Percentiles rank a stretch among this genome's conserved stretches.
Evolutionary conservation across 768 basidiomycete species (phyloP).

Genomic region (Kwoniella newhampshirensis): DNA sequence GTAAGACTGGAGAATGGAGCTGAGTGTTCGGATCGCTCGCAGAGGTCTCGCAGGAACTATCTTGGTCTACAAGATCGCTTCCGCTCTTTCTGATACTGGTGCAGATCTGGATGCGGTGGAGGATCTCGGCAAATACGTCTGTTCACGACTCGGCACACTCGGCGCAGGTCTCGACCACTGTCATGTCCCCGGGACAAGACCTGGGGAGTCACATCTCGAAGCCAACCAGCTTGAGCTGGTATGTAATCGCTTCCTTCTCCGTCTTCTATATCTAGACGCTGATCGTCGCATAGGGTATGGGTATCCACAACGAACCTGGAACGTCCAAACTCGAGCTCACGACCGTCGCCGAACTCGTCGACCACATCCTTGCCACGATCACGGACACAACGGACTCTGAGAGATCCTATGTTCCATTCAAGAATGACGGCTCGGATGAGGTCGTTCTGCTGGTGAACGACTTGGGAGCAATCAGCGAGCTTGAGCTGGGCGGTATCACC

Average conservation of each 20-base stretch:
- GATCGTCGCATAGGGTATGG: constrained; percentile 42
- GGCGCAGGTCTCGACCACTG: constrained; percentile 56
- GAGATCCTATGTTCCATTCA: constrained; percentile 54
- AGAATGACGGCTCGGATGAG: constrained; percentile 62
- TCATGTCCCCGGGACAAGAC: constrained; percentile 54
- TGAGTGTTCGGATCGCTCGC: too few species aligned
- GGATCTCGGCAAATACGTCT: constrained; percentile 46
- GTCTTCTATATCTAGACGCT: too few species aligned
- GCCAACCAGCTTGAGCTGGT: constrained; percentile 53
- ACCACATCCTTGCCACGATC: constrained; percentile 51
- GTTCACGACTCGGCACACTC: constrained; percentile 51
- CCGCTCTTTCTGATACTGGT: constrained; percentile 52
- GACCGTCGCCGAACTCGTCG: constrained; percentile 48
- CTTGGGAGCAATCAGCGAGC: constrained; percentile 49
- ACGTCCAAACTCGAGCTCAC: constrained; percentile 50
- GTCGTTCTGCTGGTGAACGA: constrained; percentile 59
- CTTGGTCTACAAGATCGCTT: constrained; percentile 55
- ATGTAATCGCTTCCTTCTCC: neutral
- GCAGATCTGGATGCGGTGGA: constrained; percentile 52
- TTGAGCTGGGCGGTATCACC: constrained; percentile 49
- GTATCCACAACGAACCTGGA: constrained; percentile 57
- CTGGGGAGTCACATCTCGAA: constrained; percentile 49
- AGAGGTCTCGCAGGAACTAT: constrained; percentile 55
- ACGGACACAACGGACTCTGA: constrained; percentile 53
- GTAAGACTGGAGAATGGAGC: neutral